Base-by-base conservation (phyloP, 805 yeast species). In the Candida taoyuanica region DNA sequence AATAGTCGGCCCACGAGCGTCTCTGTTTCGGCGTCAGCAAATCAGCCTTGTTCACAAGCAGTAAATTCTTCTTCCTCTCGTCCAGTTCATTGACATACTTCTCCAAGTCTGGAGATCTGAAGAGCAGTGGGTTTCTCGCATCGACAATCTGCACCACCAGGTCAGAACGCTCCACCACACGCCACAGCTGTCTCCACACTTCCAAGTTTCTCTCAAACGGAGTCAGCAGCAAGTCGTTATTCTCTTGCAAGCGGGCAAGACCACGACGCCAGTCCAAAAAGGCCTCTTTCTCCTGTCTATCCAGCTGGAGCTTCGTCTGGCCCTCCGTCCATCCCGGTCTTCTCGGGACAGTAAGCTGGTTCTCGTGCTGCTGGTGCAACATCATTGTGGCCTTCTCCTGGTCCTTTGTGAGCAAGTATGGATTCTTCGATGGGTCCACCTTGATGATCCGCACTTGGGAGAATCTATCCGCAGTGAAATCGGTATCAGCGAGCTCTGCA, bases 121-220 rank as follows among this genome's bases (percentile, higher is more conserved):
- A 93, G 43, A 87, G 69, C 42, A 89, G 64, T 5, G 98, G 98
- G 58, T 86, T 88, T 64, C 98, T 75, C 11, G 97, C 98, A 66
- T 93, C 98, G 20, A 93, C 98, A 67, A 93, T 93, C 60, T 93
- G 98, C 5, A 93, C 97, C 28, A 93, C 78, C 52, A 93, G 70
- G 61, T 91, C 96, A 17, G 93, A 85, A 57, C 98, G 77, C 62
- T 93, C 98, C 17, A 88, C 85, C 31, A 93, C 98, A 65, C 98
- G 76, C 98, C 98, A 93, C 48, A 93, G 68, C 64, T 93, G 98
- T 58, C 93, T 80, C 98, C 98, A 93, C 42, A 93, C 97, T 70
- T 91, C 96, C 47, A 93, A 70, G 60, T 93, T 93, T 67, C 98
- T 78, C 67, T 93, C 98, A 58, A 91, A 93, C 5, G 98, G 98